Percentiles rank a stretch among this genome's conserved stretches.
Evolutionary conservation across 805 yeast genomes (phyloP).

Genomic region (Alloascoidea africana): DNA sequence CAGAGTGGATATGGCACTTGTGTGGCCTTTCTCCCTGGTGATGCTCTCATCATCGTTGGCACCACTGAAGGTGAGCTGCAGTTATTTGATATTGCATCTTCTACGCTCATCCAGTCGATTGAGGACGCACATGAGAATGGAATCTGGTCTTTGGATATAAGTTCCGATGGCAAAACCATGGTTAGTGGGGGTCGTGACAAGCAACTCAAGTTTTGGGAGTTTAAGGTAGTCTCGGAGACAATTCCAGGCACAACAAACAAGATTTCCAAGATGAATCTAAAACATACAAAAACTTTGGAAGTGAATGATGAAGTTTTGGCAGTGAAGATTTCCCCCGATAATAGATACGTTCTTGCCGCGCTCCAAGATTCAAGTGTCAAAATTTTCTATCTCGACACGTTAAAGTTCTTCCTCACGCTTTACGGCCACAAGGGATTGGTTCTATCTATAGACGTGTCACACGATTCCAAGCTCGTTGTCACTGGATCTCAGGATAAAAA

Average conservation of each 20-base stretch:
- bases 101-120: conserved; percentile 53
- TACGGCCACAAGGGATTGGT: conserved; percentile 97
- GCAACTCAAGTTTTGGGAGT: conserved; percentile 78
- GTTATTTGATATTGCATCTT: conserved; percentile 73
- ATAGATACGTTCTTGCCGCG: conserved; percentile 66
- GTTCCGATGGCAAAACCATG: conserved; percentile 71
- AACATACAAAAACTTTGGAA: conserved; percentile 72
- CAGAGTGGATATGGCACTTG: conserved; percentile 80
- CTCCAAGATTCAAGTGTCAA: conserved; percentile 90
- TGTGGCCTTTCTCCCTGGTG: conserved; percentile 81
- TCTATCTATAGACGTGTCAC: conserved; percentile 78
- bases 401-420: conserved; percentile 75
- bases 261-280: conserved; percentile 38
- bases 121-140: conserved; percentile 71
- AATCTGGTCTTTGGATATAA: conserved; percentile 81
- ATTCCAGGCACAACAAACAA: conserved; percentile 52
- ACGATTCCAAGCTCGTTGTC: conserved; percentile 73
- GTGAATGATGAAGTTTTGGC: conserved; percentile 73
- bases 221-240: conserved; percentile 41
- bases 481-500: conserved; percentile 97
- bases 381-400: conserved; percentile 74
- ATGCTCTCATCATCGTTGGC: conserved; percentile 72
- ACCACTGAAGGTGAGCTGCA: conserved; percentile 78
- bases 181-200: conserved; percentile 94
- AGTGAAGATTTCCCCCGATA: conserved; percentile 69